Evolutionary conservation across 306 rosid species (phyloP).

Genomic region (Malus asiatica): DNA sequence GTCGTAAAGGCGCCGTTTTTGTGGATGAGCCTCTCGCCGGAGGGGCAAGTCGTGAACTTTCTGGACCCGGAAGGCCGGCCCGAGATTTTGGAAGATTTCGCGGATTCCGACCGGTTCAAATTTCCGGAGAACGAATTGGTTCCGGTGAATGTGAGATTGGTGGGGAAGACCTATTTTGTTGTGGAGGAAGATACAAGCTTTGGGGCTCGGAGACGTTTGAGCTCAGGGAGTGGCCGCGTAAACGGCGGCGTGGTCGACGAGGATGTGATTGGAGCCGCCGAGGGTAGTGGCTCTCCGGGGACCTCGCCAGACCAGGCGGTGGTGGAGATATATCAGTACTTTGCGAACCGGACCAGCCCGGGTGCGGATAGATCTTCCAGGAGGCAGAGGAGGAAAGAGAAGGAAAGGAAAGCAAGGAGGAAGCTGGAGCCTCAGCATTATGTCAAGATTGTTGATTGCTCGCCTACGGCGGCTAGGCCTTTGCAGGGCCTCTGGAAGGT

Average conservation of each 20-base stretch:
- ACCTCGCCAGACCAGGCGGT: slow-evolving; percentile 60
- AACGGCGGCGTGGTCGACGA: slow-evolving; percentile 43
- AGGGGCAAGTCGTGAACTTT: slow-evolving; percentile 47
- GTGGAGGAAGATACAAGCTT: slow-evolving; percentile 61
- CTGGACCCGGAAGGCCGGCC: slow-evolving; percentile 54
- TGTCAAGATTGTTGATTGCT: slow-evolving; percentile 78
- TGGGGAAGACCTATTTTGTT: slow-evolving; percentile 72
- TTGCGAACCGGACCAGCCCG: slow-evolving; percentile 83
- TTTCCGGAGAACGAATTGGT: slow-evolving; percentile 36
- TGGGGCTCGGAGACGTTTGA: slow-evolving; percentile 39
- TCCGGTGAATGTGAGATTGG: slow-evolving; percentile 53
- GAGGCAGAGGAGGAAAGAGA: slow-evolving; percentile 73
- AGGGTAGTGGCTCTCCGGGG: slow-evolving; percentile 50
- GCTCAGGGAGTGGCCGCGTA: slow-evolving; percentile 23
- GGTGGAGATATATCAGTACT: slow-evolving; percentile 79
- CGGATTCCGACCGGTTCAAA: slow-evolving; percentile 13
- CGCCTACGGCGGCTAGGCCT: slow-evolving; percentile 67
- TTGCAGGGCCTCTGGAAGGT: slow-evolving; percentile 99
- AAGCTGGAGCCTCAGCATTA: slow-evolving; percentile 91
- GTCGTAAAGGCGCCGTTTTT: slow-evolving; percentile 69
- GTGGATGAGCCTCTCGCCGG: slow-evolving; percentile 52
- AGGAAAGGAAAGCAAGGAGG: slow-evolving; percentile 61
- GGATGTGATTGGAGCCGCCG: slow-evolving; percentile 29
- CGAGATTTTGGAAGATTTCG: slow-evolving; percentile 24
- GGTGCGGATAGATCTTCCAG: slow-evolving; percentile 58